phyloP scores from a whole-genome alignment of 2,329 filamentous ascomycete species.

The Neopestalotiopsis clavispora region DNA sequence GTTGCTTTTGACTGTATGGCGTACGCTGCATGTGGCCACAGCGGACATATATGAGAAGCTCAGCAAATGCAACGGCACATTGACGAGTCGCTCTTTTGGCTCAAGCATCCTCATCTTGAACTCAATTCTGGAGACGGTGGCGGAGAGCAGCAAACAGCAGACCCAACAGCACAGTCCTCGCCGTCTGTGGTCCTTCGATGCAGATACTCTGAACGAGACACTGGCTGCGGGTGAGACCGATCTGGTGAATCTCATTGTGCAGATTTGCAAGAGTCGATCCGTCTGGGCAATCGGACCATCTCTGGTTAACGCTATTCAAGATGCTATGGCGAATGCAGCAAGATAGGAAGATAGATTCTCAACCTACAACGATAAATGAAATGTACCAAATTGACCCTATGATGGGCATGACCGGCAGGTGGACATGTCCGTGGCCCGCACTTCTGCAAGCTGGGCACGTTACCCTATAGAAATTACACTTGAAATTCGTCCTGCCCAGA shows the following conservation, averaged over 20 bases:
- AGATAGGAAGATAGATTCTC: background rate
- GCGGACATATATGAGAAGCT: background rate
- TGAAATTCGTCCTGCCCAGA: background rate
- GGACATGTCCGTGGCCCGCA: too few relatives aligned
- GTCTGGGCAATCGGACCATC: conserved; percentile 5
- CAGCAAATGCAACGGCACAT: background rate
- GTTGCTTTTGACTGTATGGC: background rate
- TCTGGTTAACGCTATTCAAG: background rate
- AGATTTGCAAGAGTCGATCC: conserved; percentile 3
- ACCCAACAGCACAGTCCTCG: too few relatives aligned
- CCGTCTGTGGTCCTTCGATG: background rate
- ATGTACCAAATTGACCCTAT: too few relatives aligned
- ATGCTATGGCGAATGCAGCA: background rate
- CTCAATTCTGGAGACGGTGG: conserved; percentile 3
- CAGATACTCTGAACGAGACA: background rate
- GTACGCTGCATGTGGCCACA: background rate
- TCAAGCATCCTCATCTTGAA: conserved; percentile 3
- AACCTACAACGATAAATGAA: too few relatives aligned
- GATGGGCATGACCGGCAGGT: too few relatives aligned
- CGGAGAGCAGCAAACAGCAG: background rate
- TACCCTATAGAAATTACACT: background rate
- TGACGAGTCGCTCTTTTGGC: background rate
- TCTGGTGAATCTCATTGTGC: background rate
- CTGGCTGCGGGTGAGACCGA: background rate
- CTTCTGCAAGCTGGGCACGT: too few relatives aligned